Evolutionary conservation across 495 filamentous ascomycete species (phyloP), one percentile per base, ranked within the genome.

Genomic region (Talaromyces nanjingensis): DNA sequence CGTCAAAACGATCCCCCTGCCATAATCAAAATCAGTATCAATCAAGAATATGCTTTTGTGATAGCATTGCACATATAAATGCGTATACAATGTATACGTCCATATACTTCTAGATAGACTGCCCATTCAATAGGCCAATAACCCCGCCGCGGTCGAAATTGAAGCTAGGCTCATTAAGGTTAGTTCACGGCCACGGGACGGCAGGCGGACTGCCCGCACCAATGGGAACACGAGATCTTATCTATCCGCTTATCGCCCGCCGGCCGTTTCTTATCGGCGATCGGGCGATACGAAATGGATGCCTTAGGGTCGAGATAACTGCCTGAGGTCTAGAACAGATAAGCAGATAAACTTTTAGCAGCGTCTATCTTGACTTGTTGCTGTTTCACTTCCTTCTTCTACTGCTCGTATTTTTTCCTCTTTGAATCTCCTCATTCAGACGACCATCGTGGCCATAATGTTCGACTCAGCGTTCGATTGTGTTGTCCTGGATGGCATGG

Each of bases 401-500:
- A 14, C 14, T 16, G 37, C 37, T 42, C 8, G 37, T 16, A 42
- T 22, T 47, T 20, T 4, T 4, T 49, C n/a, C n/a, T 49, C 6
- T 49, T 20, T 0, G 6, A 16, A 0, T 18, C 4, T 7, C 42
- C 14, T 45, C n/a, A 16, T 4, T 9, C 9, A 49, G 45, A 22
- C 18, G 5, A 45, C 8, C 42, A 18, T 49, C 18, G 6, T 7
- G 7, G 9, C 39, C 39, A 3, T 4, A 6, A 49, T 49, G 45
- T 49, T 49, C 45, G 45, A 49, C 45, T 49, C 45, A 20, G 45
- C 45, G 45, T 49, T 49, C 22, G 79, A 82, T 59, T 70, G 80
- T 16, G 62, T 81, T 24, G 73, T 83, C 62, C 61, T 77, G 45
- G 81, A 83, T 61, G 80, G 79, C 33, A 56, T 79, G 3, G 76